A percentile compares a stretch with the other conserved stretches of the same genome.
These are phyloP conservation scores for Thelephora terrestris DNA, from an alignment of 1,284 basidiomycete genomes.

Conservation along the genomic window DNA sequence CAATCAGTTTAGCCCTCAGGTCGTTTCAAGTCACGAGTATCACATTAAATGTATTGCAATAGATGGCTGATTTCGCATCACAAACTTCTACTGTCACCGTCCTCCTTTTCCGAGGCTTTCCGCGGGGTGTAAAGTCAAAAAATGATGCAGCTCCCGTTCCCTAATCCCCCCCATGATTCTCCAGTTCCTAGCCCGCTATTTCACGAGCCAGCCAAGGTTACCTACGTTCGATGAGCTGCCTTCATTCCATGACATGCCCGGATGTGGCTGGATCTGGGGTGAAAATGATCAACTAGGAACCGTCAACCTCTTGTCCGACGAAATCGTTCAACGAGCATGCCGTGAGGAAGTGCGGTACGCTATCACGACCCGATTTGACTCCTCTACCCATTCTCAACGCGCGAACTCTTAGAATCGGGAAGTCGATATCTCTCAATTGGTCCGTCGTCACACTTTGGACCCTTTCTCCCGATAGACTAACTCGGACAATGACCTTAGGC, in stretches of 20 bases:
- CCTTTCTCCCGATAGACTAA: conserved; percentile 3
- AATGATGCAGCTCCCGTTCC: too few species aligned
- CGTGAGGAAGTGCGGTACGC: conserved; percentile 52
- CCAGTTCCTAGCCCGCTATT: conserved; percentile 1
- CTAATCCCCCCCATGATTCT: conserved; percentile 5
- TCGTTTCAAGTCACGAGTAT: too few species aligned
- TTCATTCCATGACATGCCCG: conserved; percentile 41
- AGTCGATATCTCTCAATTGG: conserved; percentile 54
- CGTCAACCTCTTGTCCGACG: conserved; percentile 57
- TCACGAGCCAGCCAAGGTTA: conserved; percentile 20
- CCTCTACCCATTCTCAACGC: conserved; percentile 2
- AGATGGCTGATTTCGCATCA: not conserved
- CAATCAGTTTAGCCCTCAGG: too few species aligned
- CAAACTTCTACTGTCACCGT: not conserved
- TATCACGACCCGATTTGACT: conserved; percentile 1
- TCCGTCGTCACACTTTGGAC: conserved; percentile 19
- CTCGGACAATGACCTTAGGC: conserved; percentile 29
- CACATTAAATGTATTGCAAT: not conserved
- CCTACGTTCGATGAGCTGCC: conserved; percentile 58
- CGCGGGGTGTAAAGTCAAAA: too few species aligned
- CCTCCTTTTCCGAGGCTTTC: too few species aligned
- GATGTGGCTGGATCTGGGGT: conserved; percentile 74
- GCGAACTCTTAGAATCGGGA: conserved; percentile 34
- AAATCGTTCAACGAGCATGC: conserved; percentile 50
- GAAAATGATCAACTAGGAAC: conserved; percentile 61